Base-by-base conservation (phyloP, 106 monocot species). In the Dendrobium officinale region DNA sequence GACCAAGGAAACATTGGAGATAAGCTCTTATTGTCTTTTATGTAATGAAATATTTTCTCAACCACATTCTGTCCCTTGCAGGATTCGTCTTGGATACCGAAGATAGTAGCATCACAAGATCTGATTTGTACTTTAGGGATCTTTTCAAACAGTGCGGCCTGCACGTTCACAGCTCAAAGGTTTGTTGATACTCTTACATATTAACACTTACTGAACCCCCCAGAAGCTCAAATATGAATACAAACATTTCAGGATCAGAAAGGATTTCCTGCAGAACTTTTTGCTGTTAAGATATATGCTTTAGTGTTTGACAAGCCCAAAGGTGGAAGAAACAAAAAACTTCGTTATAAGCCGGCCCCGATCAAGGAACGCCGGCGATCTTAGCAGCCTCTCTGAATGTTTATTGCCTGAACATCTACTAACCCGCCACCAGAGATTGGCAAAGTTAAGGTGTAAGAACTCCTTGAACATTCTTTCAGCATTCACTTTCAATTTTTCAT, bases 11-110 rank as follows among this genome's bases (percentile, higher is more conserved):
- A 67, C 67, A 26, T 26, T 10, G 11, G 26, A 67, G 67, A 67
- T 15, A 10, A n/a, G 24, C 64, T 70, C 37, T 70, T 33, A 13
- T 3, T 70, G 4, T 11, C 8, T 70, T 16, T 22, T 37, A 61
- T 70, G 70, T 44, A 20, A 1, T 74, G 41, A 41, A 44, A 70
- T 16, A 70, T 70, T 20, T 22, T 29, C 7, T 33, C 27, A 37
- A 70, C 20, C 8, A 70, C 7, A 64, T 51, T 33, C 3, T 76
- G 45, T 19, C 10, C 27, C 7, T 41, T 82, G 37, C 84, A 99
- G 99, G 99, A 64, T 99, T 99, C 86, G 95, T 99, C 31, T 82
- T 95, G 56, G 99, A 99, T 80, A 99, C 90, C 82, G 99, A 90
- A 75, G 99, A 99, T 61, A 81, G 85, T 31, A 99, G 99, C 82